Evolutionary conservation across 176 grass and related monocot genomes (phyloP), one percentile per base, ranked within the genome.

Genomic region (Carex scoparia): DNA sequence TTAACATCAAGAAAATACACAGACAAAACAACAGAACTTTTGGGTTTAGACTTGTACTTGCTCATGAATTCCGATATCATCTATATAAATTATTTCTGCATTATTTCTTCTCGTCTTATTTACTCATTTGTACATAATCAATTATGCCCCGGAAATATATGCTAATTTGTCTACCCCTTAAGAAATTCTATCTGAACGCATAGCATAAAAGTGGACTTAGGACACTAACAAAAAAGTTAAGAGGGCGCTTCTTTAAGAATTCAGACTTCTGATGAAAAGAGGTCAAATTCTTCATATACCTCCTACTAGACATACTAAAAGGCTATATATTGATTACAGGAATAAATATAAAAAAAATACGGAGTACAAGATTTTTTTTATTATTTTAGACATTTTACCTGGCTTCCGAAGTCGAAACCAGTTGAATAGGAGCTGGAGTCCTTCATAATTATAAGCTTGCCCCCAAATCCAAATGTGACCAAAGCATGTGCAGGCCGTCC

Each of bases 401-500:
- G 87, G 79, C 80, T 93, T 88, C 74, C 89, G 83, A 35, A 86
- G 83, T 92, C 86, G 62, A 91, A 88, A 65, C 46, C 84, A 79
- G 89, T 88, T 14, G 80, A 6, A 82, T 88, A 91, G 73, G 93
- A 89, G 86, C 60, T 88, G 48, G 89, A 84, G 82, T 92, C 91
- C 88, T 93, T 94, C 93, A 92, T 89, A 80, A 98, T 82, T 65
- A 98, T 60, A 65, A 94, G 86, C 70, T 90, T 98, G 33, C 93
- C 95, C 77, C 93, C 93, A 87, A 98, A 98, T 55, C 95, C 95
- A 88, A 94, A 98, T 79, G 91, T 69, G 90, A 98, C 91, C 5
- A 98, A 75, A 64, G 93, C 86, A 89, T 98, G 95, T 13, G 95
- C 68, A 38, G 91, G 95, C 2, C 93, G 91, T 84, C 95, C 95